These are phyloP conservation scores for Phytopythium helicoides DNA, from an alignment of 352 stramenopile genomes.

Conservation along the genomic window DNA sequence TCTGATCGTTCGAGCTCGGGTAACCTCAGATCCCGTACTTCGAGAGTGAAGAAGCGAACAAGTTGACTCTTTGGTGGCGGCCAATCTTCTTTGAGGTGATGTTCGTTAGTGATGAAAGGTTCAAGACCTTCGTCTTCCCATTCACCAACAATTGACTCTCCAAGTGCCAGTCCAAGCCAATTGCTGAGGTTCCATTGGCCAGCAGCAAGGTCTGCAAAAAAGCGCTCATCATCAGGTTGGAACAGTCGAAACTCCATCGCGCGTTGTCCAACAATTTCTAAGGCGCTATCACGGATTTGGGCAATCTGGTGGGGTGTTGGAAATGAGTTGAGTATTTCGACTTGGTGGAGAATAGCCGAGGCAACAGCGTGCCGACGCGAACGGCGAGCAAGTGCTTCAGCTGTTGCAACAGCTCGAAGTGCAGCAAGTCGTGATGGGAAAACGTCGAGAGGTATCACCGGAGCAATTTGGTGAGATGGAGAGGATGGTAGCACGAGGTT, in stretches of 20 bases:
- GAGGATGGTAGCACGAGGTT: constrained; percentile 32
- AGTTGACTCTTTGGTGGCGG: constrained; percentile 1
- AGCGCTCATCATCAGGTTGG: constrained; percentile 32
- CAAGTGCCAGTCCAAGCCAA: constrained; percentile 30
- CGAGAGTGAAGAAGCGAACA: constrained; percentile 53
- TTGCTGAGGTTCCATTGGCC: constrained; percentile 38
- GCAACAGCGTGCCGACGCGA: neutral
- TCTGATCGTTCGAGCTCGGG: constrained; percentile 31
- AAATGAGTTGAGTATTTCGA: constrained; percentile 14
- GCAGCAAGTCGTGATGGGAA: constrained; percentile 56
- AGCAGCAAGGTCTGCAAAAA: constrained; percentile 27
- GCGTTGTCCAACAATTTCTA: constrained; percentile 22
- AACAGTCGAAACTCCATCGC: constrained; percentile 45
- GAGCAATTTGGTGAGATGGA: constrained; percentile 25
- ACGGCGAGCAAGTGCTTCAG: constrained; percentile 46
- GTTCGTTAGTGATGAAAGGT: neutral
- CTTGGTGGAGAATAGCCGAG: neutral
- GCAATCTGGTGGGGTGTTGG: constrained; percentile 10
- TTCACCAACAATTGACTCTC: constrained; percentile 20
- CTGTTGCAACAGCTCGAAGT: constrained; percentile 53
- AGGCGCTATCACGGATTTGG: constrained; percentile 48
- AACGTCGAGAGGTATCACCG: constrained; percentile 33
- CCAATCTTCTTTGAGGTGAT: neutral
- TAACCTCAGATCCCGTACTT: constrained; percentile 37
- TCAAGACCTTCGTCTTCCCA: constrained; percentile 44